Evolutionary conservation across 139 green algal species (phyloP).

Genomic region (Auxenochlorella pyrenoidosa): DNA sequence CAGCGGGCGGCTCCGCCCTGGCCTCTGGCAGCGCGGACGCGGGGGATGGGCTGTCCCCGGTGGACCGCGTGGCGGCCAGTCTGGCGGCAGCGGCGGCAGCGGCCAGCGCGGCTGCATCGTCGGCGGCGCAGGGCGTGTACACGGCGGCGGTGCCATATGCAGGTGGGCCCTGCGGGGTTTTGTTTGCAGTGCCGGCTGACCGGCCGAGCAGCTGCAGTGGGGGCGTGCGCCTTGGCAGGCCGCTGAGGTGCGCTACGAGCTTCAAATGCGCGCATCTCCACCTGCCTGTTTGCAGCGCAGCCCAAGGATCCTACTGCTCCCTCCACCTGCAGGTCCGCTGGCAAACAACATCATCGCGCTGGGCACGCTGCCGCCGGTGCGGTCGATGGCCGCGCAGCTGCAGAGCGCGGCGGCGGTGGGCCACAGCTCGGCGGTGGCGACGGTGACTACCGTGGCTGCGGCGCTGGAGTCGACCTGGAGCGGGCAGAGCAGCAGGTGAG

Average conservation of each 20-base stretch:
- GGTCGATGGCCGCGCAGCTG: conserved; percentile 52
- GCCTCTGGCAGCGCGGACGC: not conserved
- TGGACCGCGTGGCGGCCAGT: conserved; percentile 64
- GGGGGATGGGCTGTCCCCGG: conserved; percentile 27
- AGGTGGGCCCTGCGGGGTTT: not conserved
- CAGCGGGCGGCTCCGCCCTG: not conserved
- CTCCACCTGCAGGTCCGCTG: conserved; percentile 37
- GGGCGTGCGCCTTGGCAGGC: too few species aligned
- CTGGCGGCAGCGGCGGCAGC: conserved; percentile 66
- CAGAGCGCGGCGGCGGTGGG: conserved; percentile 58
- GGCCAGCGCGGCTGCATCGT: conserved; percentile 48
- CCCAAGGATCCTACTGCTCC: too few species aligned
- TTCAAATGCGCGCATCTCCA: too few species aligned
- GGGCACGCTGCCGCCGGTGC: conserved; percentile 36
- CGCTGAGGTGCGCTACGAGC: too few species aligned
- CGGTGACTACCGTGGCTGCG: conserved; percentile 55
- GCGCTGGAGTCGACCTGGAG: conserved; percentile 44
- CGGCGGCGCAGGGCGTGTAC: conserved; percentile 47
- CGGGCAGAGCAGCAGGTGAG: not conserved
- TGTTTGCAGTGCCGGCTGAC: not conserved
- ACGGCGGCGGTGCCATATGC: conserved; percentile 31
- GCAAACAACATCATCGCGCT: conserved; percentile 45
- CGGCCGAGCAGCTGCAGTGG: too few species aligned
- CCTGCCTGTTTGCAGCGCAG: too few species aligned
- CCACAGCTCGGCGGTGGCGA: conserved; percentile 52